phyloP scores from a whole-genome alignment of 2,329 filamentous ascomycete genomes.

The Neopestalotiopsis rosae region DNA sequence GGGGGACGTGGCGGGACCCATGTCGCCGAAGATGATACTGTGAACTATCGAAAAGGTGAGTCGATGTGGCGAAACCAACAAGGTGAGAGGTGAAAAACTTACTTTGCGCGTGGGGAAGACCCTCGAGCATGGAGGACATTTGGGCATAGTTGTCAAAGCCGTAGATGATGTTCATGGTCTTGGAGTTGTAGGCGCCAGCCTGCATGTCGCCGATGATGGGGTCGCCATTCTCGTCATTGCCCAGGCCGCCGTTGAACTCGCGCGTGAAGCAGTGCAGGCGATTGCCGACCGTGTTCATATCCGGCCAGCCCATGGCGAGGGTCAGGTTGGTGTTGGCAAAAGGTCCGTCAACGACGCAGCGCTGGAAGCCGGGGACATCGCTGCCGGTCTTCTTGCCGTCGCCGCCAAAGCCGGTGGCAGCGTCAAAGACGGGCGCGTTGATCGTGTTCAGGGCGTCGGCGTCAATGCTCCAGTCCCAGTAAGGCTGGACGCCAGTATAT shows the following conservation, averaged over 20 bases:
- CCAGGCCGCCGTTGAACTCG: constrained; percentile 23
- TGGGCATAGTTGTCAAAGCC: constrained; percentile 29
- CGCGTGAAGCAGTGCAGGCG: constrained; percentile 27
- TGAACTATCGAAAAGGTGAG: constrained; percentile 12
- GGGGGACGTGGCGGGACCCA: constrained; percentile 21
- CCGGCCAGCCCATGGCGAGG: constrained; percentile 33
- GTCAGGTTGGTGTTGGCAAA: constrained; percentile 38
- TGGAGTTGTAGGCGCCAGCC: constrained; percentile 29
- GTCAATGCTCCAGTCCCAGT: constrained; percentile 43
- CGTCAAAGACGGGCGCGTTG: constrained; percentile 35
- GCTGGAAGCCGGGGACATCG: constrained; percentile 30
- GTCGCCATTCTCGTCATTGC: constrained; percentile 12
- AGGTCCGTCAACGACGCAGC: constrained; percentile 41
- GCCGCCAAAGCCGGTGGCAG: constrained; percentile 38
- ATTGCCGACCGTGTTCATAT: constrained; percentile 22
- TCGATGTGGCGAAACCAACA: background rate
- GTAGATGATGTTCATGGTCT: constrained; percentile 28
- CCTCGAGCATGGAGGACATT: constrained; percentile 8
- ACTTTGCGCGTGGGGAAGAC: constrained; percentile 10
- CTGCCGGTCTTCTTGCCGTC: constrained; percentile 31
- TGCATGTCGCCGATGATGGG: constrained; percentile 34
- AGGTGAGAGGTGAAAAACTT: background rate
- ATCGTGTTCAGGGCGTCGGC: constrained; percentile 32
- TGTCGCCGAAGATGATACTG: constrained; percentile 19
- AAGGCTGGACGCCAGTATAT: constrained; percentile 32